Base-by-base conservation (phyloP, 2,329 filamentous ascomycete species). In the Arthrobotrys iridis region DNA sequence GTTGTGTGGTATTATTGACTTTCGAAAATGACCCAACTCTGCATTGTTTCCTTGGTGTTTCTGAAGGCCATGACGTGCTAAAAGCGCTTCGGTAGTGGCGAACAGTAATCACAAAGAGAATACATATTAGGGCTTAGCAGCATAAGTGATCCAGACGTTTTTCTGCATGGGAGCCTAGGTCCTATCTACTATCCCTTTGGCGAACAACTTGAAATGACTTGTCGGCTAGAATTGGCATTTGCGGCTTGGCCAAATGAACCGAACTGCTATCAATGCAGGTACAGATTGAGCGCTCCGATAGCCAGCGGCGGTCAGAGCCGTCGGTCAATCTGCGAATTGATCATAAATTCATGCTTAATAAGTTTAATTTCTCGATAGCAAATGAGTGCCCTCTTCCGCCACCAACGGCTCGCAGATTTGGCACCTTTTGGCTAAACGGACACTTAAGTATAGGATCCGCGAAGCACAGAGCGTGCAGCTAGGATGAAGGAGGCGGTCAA, bases 191-290 rank as follows among this genome's bases (percentile, higher is more conserved):
- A 1, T 30, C 50, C 30, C 50, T 55, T 37, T 55, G 28, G 22
- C 50, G 37, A 18, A 37, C 28, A 55, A 30, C 50, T 55, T 55
- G 50, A 55, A 55, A 55, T 55, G 50, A 55, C 50, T 55, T 37
- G 18, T 55, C 50, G 30, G 50, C 18, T 55, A 15, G 50, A 37
- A n/a, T 22, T 55, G 28, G 50, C 50, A 55, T 22, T 30, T 18
- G 11, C 15, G 18, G 50, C 4, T 18, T 55, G 37, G 50, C 30
- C 30, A 55, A 55, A 55, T 55, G 50, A 37, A 55, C 50, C 50
- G 50, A 55, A 55, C 28, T 30, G 50, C 50, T 28, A 55, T 37
- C 50, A 37, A 55, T 55, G 50, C 50, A 55, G 50, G 50, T 35
- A 55, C 50, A 28, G 28, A 22, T 15, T 15, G 3, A 13, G 10